phyloP scores from a whole-genome alignment of 371 early-diverging fungal genomes.

The Mucor velutinosus region DNA sequence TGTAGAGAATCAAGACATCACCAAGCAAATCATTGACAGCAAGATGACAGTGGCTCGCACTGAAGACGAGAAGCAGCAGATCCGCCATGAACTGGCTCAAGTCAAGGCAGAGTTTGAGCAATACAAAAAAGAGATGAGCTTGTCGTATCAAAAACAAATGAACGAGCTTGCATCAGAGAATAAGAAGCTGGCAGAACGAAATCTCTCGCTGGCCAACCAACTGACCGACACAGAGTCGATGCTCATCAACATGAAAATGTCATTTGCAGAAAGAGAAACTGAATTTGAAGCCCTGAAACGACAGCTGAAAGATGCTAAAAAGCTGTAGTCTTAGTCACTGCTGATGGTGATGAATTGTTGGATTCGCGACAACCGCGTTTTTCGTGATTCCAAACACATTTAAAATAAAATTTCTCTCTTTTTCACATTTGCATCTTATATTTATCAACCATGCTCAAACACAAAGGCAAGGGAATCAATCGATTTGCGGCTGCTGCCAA shows the following conservation, averaged over 20 bases:
- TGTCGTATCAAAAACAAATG: constrained; percentile 62
- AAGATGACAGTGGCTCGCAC: constrained; percentile 61
- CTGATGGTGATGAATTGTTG: background rate
- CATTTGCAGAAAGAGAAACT: constrained; percentile 72
- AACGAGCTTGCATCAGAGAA: constrained; percentile 50
- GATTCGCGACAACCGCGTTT: constrained; percentile 11
- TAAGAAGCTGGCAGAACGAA: constrained; percentile 55
- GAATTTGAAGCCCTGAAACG: constrained; percentile 56
- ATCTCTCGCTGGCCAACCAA: constrained; percentile 55
- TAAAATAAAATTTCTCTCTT: constrained; percentile 7
- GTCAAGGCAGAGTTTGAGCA: constrained; percentile 50
- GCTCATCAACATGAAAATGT: constrained; percentile 64
- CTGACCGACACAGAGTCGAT: constrained; percentile 60
- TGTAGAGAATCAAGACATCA: constrained; percentile 69
- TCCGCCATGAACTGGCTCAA: constrained; percentile 55
- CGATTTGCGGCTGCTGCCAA: constrained; percentile 31
- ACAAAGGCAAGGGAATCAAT: constrained; percentile 22
- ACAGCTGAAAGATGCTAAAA: constrained; percentile 24
- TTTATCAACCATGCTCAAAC: constrained; percentile 19
- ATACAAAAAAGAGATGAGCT: constrained; percentile 48
- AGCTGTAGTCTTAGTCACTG: background rate
- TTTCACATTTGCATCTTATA: background rate
- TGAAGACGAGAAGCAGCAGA: constrained; percentile 56
- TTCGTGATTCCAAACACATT: background rate
- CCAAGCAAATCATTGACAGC: constrained; percentile 55